Evolutionary conservation across 345 rosid species (phyloP).

Genomic region (Eucalyptus shirleyi): DNA sequence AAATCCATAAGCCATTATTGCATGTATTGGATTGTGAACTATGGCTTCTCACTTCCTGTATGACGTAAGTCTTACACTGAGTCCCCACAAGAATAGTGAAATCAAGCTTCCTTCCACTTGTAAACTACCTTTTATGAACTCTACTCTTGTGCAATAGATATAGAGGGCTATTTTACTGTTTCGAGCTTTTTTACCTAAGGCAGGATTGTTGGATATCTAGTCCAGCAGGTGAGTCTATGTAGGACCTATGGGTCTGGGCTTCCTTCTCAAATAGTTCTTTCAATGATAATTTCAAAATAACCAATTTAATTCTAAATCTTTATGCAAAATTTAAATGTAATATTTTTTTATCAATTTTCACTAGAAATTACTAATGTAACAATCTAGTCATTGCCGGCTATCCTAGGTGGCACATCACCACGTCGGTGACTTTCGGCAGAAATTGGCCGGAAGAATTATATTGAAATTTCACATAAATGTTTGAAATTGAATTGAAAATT

Average conservation of each 20-base stretch:
- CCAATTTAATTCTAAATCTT: background rate
- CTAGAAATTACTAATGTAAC: rapidly evolving
- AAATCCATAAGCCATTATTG: background rate
- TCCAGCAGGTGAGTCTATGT: too few relatives aligned
- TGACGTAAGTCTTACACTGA: background rate
- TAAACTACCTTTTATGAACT: background rate
- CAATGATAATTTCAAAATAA: background rate
- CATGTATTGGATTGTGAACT: background rate
- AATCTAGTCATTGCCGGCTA: too few relatives aligned
- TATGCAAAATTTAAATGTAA: rapidly evolving
- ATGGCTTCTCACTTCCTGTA: background rate
- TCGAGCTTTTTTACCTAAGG: background rate
- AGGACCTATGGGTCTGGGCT: too few relatives aligned
- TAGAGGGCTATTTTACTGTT: background rate
- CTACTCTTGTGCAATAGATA: background rate
- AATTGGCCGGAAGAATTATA: background rate
- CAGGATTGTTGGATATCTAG: background rate
- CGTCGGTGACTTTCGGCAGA: rapidly evolving
- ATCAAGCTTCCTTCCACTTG: background rate
- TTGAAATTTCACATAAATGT: rapidly evolving
- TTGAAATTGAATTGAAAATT: background rate
- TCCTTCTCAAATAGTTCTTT: too few relatives aligned
- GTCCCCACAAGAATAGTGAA: background rate
- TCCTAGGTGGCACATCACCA: too few relatives aligned
- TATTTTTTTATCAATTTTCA: too few relatives aligned